These are phyloP conservation scores for Phytophthora gonapodyides DNA, from an alignment of 352 stramenopile genomes.

Conservation along the genomic window DNA sequence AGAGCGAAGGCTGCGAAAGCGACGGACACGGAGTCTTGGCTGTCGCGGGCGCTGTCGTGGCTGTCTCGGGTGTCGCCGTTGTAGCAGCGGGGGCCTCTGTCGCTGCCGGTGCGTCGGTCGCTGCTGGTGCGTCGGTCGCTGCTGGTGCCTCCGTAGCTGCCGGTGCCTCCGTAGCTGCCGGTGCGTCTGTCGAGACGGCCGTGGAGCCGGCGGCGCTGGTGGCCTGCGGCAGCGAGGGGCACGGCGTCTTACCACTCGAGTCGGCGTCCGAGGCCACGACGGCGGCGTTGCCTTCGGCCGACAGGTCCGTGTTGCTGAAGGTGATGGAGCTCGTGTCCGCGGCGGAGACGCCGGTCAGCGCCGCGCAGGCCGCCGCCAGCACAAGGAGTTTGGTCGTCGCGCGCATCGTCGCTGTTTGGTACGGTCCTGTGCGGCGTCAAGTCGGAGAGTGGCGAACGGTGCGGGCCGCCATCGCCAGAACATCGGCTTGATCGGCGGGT, in stretches of 20 bases:
- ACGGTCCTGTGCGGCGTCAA: conserved; percentile 13
- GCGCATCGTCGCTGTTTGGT: conserved; percentile 21
- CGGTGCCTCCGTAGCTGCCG: conserved; percentile 7
- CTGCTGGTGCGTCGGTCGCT: conserved; percentile 2
- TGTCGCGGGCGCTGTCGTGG: not conserved
- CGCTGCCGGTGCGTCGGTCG: conserved; percentile 1
- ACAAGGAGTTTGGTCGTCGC: conserved; percentile 28
- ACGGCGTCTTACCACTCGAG: conserved; percentile 27
- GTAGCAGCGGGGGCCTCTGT: conserved; percentile 6
- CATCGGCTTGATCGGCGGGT: conserved; percentile 7
- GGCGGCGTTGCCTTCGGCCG: conserved; percentile 21
- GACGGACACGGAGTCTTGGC: conserved; percentile 39
- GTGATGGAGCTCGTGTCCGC: conserved; percentile 28
- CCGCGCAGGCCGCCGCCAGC: conserved; percentile 21
- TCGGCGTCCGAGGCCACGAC: conserved; percentile 30
- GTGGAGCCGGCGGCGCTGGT: conserved; percentile 8
- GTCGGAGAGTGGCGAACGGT: conserved; percentile 22
- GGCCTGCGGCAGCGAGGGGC: conserved; percentile 30
- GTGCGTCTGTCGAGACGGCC: conserved; percentile 7
- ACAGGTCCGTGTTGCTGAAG: conserved; percentile 31
- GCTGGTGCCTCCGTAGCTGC: conserved; percentile 4
- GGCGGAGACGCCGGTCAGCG: conserved; percentile 15
- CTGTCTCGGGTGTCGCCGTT: not conserved
- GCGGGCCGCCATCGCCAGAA: not conserved
- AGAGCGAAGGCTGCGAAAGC: conserved; percentile 30